phyloP scores from a whole-genome alignment of 345 rosid genomes.

The Sisymbrium altissimum region DNA sequence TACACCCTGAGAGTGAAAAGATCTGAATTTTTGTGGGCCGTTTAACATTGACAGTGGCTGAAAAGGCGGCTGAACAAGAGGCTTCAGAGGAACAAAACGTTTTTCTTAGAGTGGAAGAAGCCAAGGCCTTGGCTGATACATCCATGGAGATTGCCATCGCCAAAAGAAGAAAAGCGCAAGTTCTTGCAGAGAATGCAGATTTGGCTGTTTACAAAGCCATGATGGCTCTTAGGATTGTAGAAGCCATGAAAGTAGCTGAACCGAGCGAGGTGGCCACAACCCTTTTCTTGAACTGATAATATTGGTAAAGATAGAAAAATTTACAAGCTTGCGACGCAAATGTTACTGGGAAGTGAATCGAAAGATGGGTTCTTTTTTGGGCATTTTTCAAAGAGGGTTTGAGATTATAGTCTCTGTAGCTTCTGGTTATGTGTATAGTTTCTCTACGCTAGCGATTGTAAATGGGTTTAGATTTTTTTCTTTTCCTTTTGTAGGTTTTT shows the following conservation, averaged over 20 bases:
- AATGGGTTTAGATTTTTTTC: conserved; percentile 21
- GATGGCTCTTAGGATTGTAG: conserved; percentile 65
- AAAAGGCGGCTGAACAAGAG: conserved; percentile 46
- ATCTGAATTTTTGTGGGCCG: background rate
- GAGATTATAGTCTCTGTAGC: conserved; percentile 17
- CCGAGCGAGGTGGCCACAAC: conserved; percentile 32
- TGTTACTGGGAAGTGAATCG: background rate
- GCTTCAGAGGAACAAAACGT: conserved; percentile 45
- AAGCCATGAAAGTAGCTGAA: conserved; percentile 44
- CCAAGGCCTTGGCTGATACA: conserved; percentile 41
- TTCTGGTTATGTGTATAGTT: conserved; percentile 23
- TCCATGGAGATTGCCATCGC: conserved; percentile 46
- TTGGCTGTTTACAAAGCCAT: conserved; percentile 73
- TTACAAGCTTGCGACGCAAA: background rate
- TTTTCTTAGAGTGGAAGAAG: conserved; percentile 47
- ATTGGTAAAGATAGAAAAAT: conserved; percentile 10
- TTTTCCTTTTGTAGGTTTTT: background rate
- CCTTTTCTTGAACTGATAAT: conserved; percentile 24
- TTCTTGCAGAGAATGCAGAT: conserved; percentile 74
- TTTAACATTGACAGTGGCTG: conserved; percentile 30
- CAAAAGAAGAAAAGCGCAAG: conserved; percentile 66
- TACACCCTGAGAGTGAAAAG: background rate
- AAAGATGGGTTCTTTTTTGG: background rate
- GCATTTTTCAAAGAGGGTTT: conserved; percentile 22
- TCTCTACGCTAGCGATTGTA: conserved; percentile 29